Conservation (phyloP, 2,329 filamentous ascomycete species). For the Periconia macrospinosa region DNA sequence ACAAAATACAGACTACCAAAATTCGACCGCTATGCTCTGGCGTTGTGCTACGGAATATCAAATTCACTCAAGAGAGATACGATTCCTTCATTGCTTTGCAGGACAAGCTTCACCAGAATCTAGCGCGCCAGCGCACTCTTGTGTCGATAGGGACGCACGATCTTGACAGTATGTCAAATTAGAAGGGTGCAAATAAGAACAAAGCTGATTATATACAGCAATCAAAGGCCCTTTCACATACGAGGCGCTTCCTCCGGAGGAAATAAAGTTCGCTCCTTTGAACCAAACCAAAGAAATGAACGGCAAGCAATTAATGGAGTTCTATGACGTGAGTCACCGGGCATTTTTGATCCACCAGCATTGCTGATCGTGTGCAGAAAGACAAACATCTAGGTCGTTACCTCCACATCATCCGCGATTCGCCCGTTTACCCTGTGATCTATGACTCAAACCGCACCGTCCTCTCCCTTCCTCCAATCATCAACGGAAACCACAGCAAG, state of each 20-base stretch:
- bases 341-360: background rate
- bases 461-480: constrained; percentile 94
- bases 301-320: constrained; percentile 84
- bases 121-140: constrained; percentile 87
- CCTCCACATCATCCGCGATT: constrained; percentile 91
- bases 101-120: constrained; percentile 96
- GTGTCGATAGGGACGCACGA: constrained; percentile 99
- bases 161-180: constrained; percentile 64
- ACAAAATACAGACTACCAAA: constrained; percentile 62
- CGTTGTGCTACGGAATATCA: constrained; percentile 86
- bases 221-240: constrained; percentile 95
- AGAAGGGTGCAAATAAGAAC: background rate
- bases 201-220: constrained; percentile 42
- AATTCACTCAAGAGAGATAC: constrained; percentile 88
- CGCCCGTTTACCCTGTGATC: constrained; percentile 92
- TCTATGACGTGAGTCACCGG: constrained; percentile 67
- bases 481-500: constrained; percentile 96
- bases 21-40: constrained; percentile 88
- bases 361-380: constrained; percentile 55
- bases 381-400: constrained; percentile 90
- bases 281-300: constrained; percentile 92
- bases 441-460: constrained; percentile 85
- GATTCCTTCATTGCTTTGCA: constrained; percentile 97
- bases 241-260: constrained; percentile 85
- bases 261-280: constrained; percentile 87